Base-by-base conservation (phyloP, 129 eudicot species). In the Deinandra increscens region DNA sequence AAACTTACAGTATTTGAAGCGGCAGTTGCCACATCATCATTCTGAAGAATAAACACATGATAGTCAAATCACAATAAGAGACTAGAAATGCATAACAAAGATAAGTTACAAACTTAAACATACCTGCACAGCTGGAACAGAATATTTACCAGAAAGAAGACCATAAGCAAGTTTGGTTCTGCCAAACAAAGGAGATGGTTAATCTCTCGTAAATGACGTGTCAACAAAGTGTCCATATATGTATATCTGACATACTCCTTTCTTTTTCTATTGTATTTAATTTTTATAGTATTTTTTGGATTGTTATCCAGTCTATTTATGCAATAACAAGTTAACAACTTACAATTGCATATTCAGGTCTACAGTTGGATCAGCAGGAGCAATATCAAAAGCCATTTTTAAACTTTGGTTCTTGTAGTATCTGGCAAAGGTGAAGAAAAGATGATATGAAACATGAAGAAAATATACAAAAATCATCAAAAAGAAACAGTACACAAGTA, bases 351-450 rank as follows among this genome's bases (percentile, higher is more conserved):
- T 85, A 74, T 93, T 93, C 58, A 93, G 85, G 86, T 93, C 98
- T 22, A 87, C 95, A 7, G 96, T 89, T 72, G 98, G 98, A 87
- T 93, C 98, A 48, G 97, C 92, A 22, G 92, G 96, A 71, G 98
- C 98, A 39, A 42, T 62, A 72, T 69, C 78, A 81, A 93, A 93
- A 23, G 97, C 98, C 36, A 6, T 43, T 59, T 89, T 89, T 87
- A 93, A 74, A 78, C 51, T 78, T 61, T 83, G 95, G 62, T 84
- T 69, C 61, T 29, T 58, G 80, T 79, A 89, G 75, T 93, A 93
- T 77, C 98, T 89, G 72, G 66, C 3, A 56, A 56, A 56, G 18
- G 63, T 26, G 18, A 56, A 56, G 33, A 56, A 6, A 33, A 19
- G 53, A 61, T 48, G 38, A 74, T 36, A 65, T 31, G 9, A 74